Percentiles rank a stretch among this genome's conserved stretches.
Evolutionary conservation across 306 rosid genomes (phyloP).

Genomic region (Trifolium dubium): DNA sequence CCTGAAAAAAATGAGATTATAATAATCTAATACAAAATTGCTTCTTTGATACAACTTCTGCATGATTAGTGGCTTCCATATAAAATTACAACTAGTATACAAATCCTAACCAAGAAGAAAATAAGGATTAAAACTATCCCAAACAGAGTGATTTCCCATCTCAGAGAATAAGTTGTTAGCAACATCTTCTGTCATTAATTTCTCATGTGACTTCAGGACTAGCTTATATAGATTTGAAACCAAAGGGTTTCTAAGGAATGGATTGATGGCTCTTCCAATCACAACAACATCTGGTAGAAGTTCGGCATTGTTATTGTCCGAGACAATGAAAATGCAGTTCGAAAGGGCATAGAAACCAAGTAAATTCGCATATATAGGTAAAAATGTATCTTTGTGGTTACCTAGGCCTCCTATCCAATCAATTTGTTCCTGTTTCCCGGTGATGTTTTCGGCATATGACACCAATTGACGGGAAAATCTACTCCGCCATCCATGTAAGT

Average conservation of each 20-base stretch:
- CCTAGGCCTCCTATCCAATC: slow-evolving; percentile 95
- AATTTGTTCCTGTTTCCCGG: slow-evolving; percentile 51
- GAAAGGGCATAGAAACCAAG: slow-evolving; percentile 81
- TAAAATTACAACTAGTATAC: slow-evolving; percentile 41
- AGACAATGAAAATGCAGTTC: slow-evolving; percentile 59
- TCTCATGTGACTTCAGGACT: slow-evolving; percentile 62
- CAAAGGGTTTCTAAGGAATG: slow-evolving; percentile 77
- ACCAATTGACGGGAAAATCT: slow-evolving; percentile 65
- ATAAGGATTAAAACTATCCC: slow-evolving; percentile 80
- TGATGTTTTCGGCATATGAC: slow-evolving; percentile 58
- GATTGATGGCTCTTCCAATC: slow-evolving; percentile 63
- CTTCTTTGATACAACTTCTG: slow-evolving; percentile 32
- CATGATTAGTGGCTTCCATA: slow-evolving; percentile 2
- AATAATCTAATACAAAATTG: slow-evolving; percentile 36
- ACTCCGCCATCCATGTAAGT: slow-evolving; percentile 59
- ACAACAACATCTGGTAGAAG: slow-evolving; percentile 52
- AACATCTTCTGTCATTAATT: slow-evolving; percentile 42
- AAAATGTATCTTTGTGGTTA: slow-evolving; percentile 95
- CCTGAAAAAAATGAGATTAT: neutral
- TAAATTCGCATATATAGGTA: slow-evolving; percentile 76
- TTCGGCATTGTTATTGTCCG: slow-evolving; percentile 39
- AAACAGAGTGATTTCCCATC: slow-evolving; percentile 46
- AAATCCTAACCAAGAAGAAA: slow-evolving; percentile 74
- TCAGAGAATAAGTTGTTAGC: slow-evolving; percentile 44
- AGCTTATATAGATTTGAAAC: slow-evolving; percentile 67